Base-by-base conservation (phyloP, 1,139 yeast species). In the Zygoascus sp. region DNA sequence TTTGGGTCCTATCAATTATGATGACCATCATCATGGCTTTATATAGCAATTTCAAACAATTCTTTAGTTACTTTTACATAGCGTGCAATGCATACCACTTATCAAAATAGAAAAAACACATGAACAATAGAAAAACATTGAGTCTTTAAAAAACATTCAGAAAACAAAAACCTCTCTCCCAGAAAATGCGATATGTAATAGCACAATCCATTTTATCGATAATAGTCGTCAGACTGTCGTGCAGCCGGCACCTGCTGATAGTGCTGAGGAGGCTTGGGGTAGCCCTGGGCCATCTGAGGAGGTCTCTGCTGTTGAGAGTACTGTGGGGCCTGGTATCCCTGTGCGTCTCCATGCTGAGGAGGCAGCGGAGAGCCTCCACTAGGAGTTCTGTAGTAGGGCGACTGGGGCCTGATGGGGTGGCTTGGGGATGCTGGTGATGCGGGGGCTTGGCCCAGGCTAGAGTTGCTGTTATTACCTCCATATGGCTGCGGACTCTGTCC, bases 391-490 rank as follows among this genome's bases (percentile, higher is more conserved):
- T 19, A 32, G 34, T 45, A 45, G n/a, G 48, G 48, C 25, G 48
- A 45, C 27, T 40, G 43, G 1, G 45, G 35, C 37, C 48, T 20
- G n/a, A 45, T 28, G 22, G 40, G 45, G 30, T 42, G 40, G 17
- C 45, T 28, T 5, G 45, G 44, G 16, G 48, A 35, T 40, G 34
- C 40, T 19, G 49, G 44, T 16, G 45, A 50, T 23, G 51, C 46
- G 3, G 49, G 45, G 3, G 19, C 19, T n/a, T 15, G 23, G 28
- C 19, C 22, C 36, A 21, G 21, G 10, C 36, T 21, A n/a, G 23
- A 9, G 37, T 23, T 30, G 27, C 36, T n/a, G 28, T 17, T 21
- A 16, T 22, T 19, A 15, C 16, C n/a, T n/a, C n/a, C 28, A 32
- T 40, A 30, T 20, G 17, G 11, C 16, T 15, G 11, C 16, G 35